These are phyloP conservation scores for Xylariaceae sp. DNA, from an alignment of 2,329 filamentous ascomycete genomes.

Conservation along the genomic window DNA sequence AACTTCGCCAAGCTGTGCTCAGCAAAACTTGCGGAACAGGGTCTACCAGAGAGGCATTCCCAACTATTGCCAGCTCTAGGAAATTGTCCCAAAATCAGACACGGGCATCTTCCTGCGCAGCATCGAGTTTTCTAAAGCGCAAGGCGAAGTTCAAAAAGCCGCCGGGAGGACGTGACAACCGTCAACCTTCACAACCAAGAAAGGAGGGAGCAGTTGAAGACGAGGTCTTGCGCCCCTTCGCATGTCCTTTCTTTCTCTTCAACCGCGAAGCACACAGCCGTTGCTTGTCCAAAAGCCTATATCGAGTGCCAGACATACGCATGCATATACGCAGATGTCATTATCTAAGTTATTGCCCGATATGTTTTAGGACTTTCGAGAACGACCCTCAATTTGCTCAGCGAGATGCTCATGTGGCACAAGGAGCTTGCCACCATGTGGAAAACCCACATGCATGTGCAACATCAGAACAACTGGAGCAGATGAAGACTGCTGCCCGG, in stretches of 20 bases:
- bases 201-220: background rate
- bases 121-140: background rate
- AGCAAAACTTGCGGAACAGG: background rate
- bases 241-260: background rate
- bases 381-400: background rate
- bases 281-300: background rate
- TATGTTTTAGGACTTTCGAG: background rate
- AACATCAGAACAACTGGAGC: background rate
- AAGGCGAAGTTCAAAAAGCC: background rate
- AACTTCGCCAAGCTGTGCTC: background rate
- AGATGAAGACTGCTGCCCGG: background rate
- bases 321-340: background rate
- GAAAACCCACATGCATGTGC: background rate
- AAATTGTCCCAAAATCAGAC: background rate
- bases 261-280: background rate
- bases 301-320: background rate
- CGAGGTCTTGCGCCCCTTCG: background rate
- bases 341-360: background rate
- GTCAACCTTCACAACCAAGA: background rate
- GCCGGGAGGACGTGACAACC: background rate
- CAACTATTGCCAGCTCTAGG: background rate
- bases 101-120: background rate
- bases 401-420: background rate
- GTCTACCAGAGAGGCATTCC: background rate
- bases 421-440: background rate